Conservation (phyloP, 1,284 basidiomycete species). For the Neotropicomus parvogracilis region DNA sequence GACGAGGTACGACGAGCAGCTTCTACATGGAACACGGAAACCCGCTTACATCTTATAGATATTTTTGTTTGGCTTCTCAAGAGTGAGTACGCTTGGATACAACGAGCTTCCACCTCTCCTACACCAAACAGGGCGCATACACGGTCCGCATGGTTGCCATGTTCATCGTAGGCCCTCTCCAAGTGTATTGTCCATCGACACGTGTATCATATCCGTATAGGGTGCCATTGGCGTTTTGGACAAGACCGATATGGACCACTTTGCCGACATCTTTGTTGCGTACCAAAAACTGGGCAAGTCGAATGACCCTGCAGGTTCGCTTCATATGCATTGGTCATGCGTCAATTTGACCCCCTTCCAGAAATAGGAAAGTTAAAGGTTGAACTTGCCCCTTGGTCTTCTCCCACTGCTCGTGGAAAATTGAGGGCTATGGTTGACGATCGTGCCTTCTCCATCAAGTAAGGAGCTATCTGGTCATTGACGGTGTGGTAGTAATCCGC, state of each 20-base stretch:
- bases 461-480: slow-evolving; percentile 13
- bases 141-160: slow-evolving; percentile 67
- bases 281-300: slow-evolving; percentile 60
- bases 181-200: background rate
- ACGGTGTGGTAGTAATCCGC: slow-evolving; percentile 6
- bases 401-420: slow-evolving; percentile 48
- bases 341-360: slow-evolving; percentile 21
- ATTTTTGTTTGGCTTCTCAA: slow-evolving; percentile 73
- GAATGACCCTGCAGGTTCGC: slow-evolving; percentile 44
- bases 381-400: slow-evolving; percentile 51
- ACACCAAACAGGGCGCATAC: slow-evolving; percentile 53
- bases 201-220: slow-evolving; percentile 31
- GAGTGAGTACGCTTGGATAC: slow-evolving; percentile 38
- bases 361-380: slow-evolving; percentile 43
- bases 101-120: background rate
- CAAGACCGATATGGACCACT: slow-evolving; percentile 65
- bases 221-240: slow-evolving; percentile 63
- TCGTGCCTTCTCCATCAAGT: slow-evolving; percentile 61
- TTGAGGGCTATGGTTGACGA: slow-evolving; percentile 44
- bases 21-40: background rate
- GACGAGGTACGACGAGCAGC: slow-evolving; percentile 50
- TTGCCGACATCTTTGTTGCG: slow-evolving; percentile 55
- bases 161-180: slow-evolving; percentile 50
- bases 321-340: background rate
- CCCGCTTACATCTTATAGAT: slow-evolving; percentile 38